A percentile compares a stretch with the other conserved stretches of the same genome.
phyloP scores from a whole-genome alignment of 208 protist genomes.

The Angomonas ambiguus region DNA sequence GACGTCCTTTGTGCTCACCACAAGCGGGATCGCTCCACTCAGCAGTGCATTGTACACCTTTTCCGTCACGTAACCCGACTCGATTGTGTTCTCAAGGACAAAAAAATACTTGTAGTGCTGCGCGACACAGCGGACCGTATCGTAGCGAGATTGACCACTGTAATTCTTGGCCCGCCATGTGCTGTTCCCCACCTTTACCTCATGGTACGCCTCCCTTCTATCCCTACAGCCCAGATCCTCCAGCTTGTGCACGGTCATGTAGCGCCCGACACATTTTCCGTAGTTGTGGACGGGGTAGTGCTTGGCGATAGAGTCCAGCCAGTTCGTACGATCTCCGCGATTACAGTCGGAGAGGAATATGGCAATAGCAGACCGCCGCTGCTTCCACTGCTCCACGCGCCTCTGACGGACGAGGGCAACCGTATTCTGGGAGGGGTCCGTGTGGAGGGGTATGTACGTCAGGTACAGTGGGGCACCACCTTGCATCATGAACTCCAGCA shows the following conservation, averaged over 20 bases:
- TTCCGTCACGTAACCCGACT: constrained; percentile 61
- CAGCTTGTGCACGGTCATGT: no score
- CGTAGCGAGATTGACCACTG: no score
- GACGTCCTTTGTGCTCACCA: constrained; percentile 39
- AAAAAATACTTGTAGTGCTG: constrained; percentile 36
- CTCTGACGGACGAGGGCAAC: background rate
- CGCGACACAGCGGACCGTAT: constrained; percentile 27
- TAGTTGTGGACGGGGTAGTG: constrained; percentile 45
- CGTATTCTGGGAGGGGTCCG: background rate
- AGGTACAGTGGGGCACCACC: no score
- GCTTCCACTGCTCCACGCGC: background rate
- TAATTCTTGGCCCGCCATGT: no score
- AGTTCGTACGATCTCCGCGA: constrained; percentile 15
- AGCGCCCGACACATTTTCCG: constrained; percentile 29
- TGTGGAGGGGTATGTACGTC: background rate
- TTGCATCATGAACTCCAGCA: background rate
- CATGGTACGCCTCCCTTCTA: no score
- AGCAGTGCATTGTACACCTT: constrained; percentile 62
- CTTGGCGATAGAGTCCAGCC: constrained; percentile 20
- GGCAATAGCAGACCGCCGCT: constrained; percentile 21
- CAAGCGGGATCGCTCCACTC: constrained; percentile 41
- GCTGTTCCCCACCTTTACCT: no score
- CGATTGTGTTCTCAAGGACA: constrained; percentile 44
- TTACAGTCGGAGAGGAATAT: constrained; percentile 23
- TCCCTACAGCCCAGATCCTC: no score